Base-by-base conservation (phyloP, 2,329 filamentous ascomycete genomes). In the Aspergillus sp. region DNA sequence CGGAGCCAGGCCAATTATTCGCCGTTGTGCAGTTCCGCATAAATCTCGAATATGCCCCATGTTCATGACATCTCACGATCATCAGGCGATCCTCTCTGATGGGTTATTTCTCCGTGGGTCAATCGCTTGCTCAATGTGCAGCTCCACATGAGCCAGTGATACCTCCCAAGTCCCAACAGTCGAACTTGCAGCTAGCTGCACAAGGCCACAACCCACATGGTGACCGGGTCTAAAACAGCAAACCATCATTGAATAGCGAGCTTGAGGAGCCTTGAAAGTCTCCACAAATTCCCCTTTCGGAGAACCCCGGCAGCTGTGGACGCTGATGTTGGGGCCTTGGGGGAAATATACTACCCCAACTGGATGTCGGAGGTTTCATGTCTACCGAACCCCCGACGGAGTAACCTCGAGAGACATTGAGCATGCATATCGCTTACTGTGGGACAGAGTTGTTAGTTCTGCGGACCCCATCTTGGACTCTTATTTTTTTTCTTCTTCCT, bases 291-390 rank as follows among this genome's bases (percentile, higher is more conserved):
- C 27, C 25, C 17, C 47, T 30, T 30, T 50, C 47, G 47, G 47
- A 50, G 3, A 50, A 19, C 1, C 11, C 47, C 25, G 47, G 11
- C 23, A 27, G 47, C 1, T 5, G 5, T 50, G 23, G 21, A 25
- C 23, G 52, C 19, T 42, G 52, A 44, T n/a, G 25, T 44, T 54
- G 38, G 36, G 52, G 32, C 32, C 32, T 36, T 25, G 52, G 30
- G n/a, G 11, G 21, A 19, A 25, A 54, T 8, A 15, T 32, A 21
- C 53, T 32, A 21, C 53, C 53, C 42, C 50, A 27, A 39, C 32
- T 23, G 39, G 19, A 53, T 36, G 44, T 48, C 57, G 57, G 57
- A 59, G 36, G 50, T 59, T 59, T 30, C 57, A 47, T 54, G 57
- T 59, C 51, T n/a, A 44, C 57, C 57, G 57, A 58, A 17, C 8